These are phyloP conservation scores for Lagenidium sp. DNA, from an alignment of 352 stramenopile genomes.

Conservation along the genomic window DNA sequence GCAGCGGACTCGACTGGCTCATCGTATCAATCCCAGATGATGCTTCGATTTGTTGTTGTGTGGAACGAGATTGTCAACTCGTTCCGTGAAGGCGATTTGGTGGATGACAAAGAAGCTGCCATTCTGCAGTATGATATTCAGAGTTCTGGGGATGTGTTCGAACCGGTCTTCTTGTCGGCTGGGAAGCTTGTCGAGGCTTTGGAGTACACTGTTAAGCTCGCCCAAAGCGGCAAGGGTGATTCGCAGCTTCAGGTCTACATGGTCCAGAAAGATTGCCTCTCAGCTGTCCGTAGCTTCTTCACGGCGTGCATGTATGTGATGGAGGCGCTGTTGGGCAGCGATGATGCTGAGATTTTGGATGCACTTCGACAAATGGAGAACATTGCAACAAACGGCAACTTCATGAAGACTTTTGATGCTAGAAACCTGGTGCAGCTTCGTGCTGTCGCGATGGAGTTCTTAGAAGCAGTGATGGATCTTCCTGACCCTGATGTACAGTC, in stretches of 20 bases:
- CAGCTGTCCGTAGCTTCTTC: constrained; percentile 62
- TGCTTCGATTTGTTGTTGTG: constrained; percentile 41
- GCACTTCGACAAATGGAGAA: constrained; percentile 52
- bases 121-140: constrained; percentile 57
- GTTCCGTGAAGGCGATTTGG: constrained; percentile 29
- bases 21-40: constrained; percentile 35
- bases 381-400: constrained; percentile 43
- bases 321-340: constrained; percentile 47
- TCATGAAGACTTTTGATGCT: constrained; percentile 60
- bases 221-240: constrained; percentile 59
- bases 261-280: constrained; percentile 62
- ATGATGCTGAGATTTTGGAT: constrained; percentile 58
- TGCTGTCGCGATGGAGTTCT: constrained; percentile 54
- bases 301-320: constrained; percentile 71
- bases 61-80: constrained; percentile 49
- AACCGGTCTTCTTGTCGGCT: constrained; percentile 70
- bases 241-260: constrained; percentile 56
- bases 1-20: constrained; percentile 2
- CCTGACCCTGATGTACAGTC: constrained; percentile 49
- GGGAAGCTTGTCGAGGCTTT: constrained; percentile 62
- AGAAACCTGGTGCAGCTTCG: constrained; percentile 40
- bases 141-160: constrained; percentile 60
- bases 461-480: constrained; percentile 66
- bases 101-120: constrained; percentile 38
- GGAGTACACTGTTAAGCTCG: constrained; percentile 43